Conservation (phyloP, 768 basidiomycete genomes). For the Tylopilus cervinicoccineus region DNA sequence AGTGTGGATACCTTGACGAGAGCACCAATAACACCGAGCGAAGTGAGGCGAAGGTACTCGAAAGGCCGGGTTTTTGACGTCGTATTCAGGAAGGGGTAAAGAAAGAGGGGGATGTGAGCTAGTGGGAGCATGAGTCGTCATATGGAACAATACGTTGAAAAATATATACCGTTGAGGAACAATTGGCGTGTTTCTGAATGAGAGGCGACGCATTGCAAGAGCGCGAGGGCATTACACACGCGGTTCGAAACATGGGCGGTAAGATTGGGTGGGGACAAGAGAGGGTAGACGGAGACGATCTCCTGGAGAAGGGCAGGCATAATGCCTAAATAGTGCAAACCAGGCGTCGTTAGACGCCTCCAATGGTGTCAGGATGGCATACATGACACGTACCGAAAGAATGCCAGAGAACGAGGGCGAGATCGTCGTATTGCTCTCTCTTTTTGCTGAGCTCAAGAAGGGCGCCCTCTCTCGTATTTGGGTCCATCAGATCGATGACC, state of each 20-base stretch:
- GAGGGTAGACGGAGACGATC: constrained; percentile 96
- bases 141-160: neutral
- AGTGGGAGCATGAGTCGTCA: constrained; percentile 1
- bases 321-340: constrained; percentile 55
- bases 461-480: constrained; percentile 80
- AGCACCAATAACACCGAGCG: constrained; percentile 98
- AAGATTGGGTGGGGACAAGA: constrained; percentile 91
- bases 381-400: constrained; percentile 71
- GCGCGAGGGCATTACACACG: constrained; percentile 96
- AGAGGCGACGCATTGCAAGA: constrained; percentile 97
- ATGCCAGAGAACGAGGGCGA: constrained; percentile 97
- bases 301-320: constrained; percentile 98
- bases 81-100: constrained; percentile 98
- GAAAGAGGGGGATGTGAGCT: constrained; percentile 93
- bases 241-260: constrained; percentile 98
- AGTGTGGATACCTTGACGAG: constrained; percentile 78
- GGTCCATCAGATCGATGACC: constrained; percentile 84
- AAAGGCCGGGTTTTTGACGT: constrained; percentile 99
- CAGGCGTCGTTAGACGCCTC: neutral
- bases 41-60: constrained; percentile 98
- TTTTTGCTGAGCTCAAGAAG: constrained; percentile 97
- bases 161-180: constrained; percentile 78
- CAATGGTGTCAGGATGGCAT: neutral
- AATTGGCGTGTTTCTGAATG: constrained; percentile 94
- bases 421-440: constrained; percentile 97